A percentile compares a stretch with the other conserved stretches of the same genome.
Conservation (phyloP, 306 rosid species). For the Lathyrus tuberosus region DNA sequence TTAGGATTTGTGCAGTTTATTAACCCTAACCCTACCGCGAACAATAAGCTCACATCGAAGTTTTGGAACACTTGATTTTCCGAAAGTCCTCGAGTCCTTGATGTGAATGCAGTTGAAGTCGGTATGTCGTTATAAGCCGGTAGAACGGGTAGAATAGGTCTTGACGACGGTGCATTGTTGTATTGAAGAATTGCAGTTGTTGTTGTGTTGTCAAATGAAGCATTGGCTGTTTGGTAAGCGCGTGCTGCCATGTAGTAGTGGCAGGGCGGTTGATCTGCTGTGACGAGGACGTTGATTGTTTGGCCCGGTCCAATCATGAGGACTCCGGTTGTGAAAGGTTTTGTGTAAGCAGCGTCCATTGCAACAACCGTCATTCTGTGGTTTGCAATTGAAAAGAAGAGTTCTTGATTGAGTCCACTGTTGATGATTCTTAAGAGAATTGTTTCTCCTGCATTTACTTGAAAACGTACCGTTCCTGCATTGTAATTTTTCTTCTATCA, state of each 20-base stretch:
- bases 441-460: constrained; percentile 62
- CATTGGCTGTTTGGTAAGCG: constrained; percentile 75
- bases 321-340: constrained; percentile 65
- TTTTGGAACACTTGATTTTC: constrained; percentile 48
- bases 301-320: constrained; percentile 89
- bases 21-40: constrained; percentile 78
- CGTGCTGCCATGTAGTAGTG: constrained; percentile 77
- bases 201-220: constrained; percentile 90
- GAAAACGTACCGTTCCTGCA: constrained; percentile 72
- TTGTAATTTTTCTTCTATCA: constrained; percentile 8
- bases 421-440: constrained; percentile 73
- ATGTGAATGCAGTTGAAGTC: constrained; percentile 64
- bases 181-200: constrained; percentile 92
- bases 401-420: constrained; percentile 89
- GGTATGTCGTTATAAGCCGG: constrained; percentile 76
- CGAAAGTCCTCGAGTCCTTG: constrained; percentile 60
- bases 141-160: constrained; percentile 58
- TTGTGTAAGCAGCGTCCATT: constrained; percentile 77
- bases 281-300: constrained; percentile 75
- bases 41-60: constrained; percentile 56
- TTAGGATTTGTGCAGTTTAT: constrained; percentile 82
- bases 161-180: constrained; percentile 46
- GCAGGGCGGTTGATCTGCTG: constrained; percentile 76
- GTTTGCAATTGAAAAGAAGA: constrained; percentile 75
- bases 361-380: constrained; percentile 77